Conservation (phyloP, 441 rosid genomes). For the Flueggea neowawraea region DNA sequence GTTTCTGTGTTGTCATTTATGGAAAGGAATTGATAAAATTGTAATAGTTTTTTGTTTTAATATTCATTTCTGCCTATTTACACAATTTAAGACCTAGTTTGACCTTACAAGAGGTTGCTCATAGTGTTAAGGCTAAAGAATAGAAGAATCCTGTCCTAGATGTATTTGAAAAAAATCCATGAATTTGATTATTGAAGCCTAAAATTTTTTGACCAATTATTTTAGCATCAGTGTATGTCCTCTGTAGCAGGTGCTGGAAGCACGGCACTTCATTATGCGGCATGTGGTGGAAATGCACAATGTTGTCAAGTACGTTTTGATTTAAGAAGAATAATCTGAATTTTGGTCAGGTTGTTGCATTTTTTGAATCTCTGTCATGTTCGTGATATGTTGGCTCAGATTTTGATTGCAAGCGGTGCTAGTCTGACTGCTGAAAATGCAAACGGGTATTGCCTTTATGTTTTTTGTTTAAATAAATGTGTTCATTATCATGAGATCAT, state of each 20-base stretch:
- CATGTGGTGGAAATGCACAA: constrained; percentile 91
- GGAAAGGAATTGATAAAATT: too few species aligned
- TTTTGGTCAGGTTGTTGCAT: constrained; percentile 2
- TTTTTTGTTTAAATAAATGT: not conserved
- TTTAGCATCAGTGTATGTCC: not conserved
- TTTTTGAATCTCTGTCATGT: constrained; percentile 11
- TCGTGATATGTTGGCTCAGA: constrained; percentile 37
- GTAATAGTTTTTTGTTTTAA: too few species aligned
- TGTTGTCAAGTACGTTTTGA: constrained; percentile 73
- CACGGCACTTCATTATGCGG: constrained; percentile 92
- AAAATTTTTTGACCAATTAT: too few species aligned
- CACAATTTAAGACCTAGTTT: too few species aligned
- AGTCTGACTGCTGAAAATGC: constrained; percentile 61
- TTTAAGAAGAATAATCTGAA: constrained; percentile 4
- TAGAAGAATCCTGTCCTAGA: too few species aligned
- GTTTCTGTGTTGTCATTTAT: too few species aligned
- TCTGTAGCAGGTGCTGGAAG: constrained; percentile 79
- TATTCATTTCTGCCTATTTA: too few species aligned
- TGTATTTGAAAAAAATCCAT: too few species aligned
- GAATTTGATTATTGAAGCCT: too few species aligned
- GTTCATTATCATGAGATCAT: too few species aligned
- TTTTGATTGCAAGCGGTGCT: constrained; percentile 81
- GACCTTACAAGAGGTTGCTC: too few species aligned
- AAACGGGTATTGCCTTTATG: constrained; percentile 56
- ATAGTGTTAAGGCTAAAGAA: too few species aligned